These are phyloP conservation scores for Daldinia eschscholtzii DNA, from an alignment of 2,329 filamentous ascomycete species.

Conservation along the genomic window DNA sequence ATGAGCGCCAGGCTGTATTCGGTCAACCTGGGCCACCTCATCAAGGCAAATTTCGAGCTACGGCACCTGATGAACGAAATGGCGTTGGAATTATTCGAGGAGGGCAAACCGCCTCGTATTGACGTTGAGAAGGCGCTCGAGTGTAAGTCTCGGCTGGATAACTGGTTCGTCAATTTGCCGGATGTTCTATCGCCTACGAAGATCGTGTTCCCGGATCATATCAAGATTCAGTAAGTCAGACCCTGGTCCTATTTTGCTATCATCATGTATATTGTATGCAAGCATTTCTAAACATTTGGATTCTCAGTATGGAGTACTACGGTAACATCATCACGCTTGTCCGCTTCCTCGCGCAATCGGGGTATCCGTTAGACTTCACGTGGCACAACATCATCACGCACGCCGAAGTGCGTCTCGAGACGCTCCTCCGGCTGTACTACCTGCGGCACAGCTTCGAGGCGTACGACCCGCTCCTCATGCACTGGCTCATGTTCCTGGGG, in stretches of 20 bases:
- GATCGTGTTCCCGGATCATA: constrained; percentile 50
- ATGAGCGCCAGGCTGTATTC: constrained; percentile 43
- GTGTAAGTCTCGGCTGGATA: constrained; percentile 43
- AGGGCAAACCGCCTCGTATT: constrained; percentile 29
- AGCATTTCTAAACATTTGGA: background rate
- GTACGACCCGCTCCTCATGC: constrained; percentile 48
- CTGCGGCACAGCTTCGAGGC: constrained; percentile 54
- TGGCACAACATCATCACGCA: constrained; percentile 44
- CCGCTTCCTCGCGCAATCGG: constrained; percentile 36
- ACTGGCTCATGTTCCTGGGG: constrained; percentile 52
- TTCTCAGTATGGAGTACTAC: constrained; percentile 34
- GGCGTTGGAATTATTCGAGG: constrained; percentile 39
- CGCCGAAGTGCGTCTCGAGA: constrained; percentile 51
- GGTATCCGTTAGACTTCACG: constrained; percentile 17
- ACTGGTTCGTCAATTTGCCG: constrained; percentile 46
- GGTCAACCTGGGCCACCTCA: constrained; percentile 45
- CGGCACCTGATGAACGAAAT: constrained; percentile 50
- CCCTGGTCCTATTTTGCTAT: background rate
- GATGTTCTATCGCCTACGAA: constrained; percentile 46
- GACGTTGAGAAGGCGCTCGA: constrained; percentile 41
- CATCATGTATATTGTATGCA: too few species aligned
- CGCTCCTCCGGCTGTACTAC: constrained; percentile 53
- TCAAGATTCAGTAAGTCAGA: constrained; percentile 49
- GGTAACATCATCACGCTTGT: constrained; percentile 34
- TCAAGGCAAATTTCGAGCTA: constrained; percentile 50